Conservation (phyloP, 192 early-diverging fungal species). For the Rhizoclosmatium globosum region DNA sequence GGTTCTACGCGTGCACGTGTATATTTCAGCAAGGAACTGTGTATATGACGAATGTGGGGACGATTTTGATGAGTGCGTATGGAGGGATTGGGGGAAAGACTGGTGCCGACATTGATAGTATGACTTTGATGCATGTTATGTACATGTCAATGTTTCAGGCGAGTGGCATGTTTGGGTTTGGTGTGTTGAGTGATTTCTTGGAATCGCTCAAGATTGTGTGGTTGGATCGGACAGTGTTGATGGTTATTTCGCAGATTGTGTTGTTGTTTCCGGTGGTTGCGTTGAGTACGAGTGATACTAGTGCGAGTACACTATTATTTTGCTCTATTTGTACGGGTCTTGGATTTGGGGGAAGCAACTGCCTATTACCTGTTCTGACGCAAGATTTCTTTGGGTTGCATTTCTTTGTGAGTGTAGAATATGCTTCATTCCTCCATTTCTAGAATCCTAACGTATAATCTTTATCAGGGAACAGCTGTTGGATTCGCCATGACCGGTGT, state of each 20-base stretch:
- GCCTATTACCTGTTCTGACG: conserved; percentile 40
- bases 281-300: background rate
- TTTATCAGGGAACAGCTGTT: conserved; percentile 41
- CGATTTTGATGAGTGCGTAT: conserved; percentile 25
- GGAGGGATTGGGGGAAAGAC: background rate
- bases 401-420: conserved; percentile 29
- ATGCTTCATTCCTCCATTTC: background rate
- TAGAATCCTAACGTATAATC: background rate
- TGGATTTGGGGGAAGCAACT: conserved; percentile 42
- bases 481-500: conserved; percentile 43
- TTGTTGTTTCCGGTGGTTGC: conserved; percentile 16
- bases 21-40: conserved; percentile 39
- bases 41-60: conserved; percentile 44
- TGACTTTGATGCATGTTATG: conserved; percentile 37
- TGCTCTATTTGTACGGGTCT: conserved; percentile 38
- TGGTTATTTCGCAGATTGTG: conserved; percentile 25
- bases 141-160: conserved; percentile 41
- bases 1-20: conserved; percentile 41
- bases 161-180: conserved; percentile 24
- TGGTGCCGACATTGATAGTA: background rate
- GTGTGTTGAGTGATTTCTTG: conserved; percentile 26
- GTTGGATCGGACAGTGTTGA: conserved; percentile 38
- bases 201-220: background rate
- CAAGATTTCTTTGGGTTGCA: conserved; percentile 40
- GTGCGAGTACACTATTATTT: background rate